Evolutionary conservation across 257 asterid genomes (phyloP).

Genomic region (Catharanthus roseus): DNA sequence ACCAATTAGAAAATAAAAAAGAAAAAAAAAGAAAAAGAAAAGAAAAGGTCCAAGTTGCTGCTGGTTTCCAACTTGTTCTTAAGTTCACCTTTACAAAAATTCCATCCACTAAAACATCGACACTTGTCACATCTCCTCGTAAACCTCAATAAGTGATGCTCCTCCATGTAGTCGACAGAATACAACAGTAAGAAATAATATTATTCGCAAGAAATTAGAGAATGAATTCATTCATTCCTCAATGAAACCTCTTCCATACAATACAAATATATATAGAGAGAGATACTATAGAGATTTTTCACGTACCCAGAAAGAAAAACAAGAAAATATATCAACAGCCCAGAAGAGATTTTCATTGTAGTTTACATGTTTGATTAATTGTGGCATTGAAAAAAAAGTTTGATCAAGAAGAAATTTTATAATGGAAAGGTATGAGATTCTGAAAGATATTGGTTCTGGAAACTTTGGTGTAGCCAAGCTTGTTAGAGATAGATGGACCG

Average conservation of each 20-base stretch:
- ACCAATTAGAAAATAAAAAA: not conserved
- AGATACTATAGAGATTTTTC: not conserved
- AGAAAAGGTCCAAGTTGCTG: slow-evolving; percentile 4
- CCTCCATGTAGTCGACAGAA: not conserved
- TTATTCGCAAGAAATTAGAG: slow-evolving; percentile 26
- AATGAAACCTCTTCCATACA: not conserved
- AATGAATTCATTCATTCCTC: not conserved
- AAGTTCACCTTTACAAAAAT: not conserved
- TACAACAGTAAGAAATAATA: not conserved
- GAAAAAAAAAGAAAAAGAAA: too few relatives aligned
- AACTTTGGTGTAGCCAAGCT: slow-evolving; percentile 91
- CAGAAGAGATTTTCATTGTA: not conserved
- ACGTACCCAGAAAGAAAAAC: too few relatives aligned
- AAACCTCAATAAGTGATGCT: not conserved
- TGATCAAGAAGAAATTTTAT: not conserved
- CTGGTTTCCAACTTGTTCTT: not conserved
- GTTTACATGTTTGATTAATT: not conserved
- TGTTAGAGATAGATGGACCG: slow-evolving; percentile 53
- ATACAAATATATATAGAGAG: not conserved
- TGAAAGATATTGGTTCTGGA: slow-evolving; percentile 85
- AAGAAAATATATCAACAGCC: not conserved
- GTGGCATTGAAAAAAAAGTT: not conserved
- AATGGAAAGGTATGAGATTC: slow-evolving; percentile 71
- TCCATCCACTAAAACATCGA: slow-evolving; percentile 11
- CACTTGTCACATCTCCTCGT: slow-evolving; percentile 6